phyloP scores from a whole-genome alignment of 257 asterid species.

The Gentiana straminea region DNA sequence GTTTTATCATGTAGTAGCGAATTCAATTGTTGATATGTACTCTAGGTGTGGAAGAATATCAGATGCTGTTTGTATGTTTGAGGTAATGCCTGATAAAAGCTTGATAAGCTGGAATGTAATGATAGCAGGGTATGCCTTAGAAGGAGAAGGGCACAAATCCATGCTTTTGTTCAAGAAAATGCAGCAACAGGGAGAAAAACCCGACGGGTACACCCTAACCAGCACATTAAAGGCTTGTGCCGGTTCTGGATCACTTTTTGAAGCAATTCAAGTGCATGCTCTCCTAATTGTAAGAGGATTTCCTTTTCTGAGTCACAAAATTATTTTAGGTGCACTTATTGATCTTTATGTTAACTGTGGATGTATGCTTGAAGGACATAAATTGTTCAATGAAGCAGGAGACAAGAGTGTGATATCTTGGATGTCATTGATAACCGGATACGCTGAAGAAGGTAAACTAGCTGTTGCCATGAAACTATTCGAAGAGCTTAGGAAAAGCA shows the following conservation, averaged over 20 bases:
- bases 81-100: conserved; percentile 25
- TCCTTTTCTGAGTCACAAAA: conserved; percentile 25
- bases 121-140: conserved; percentile 39
- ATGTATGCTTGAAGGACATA: conserved; percentile 23
- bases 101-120: conserved; percentile 47
- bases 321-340: conserved; percentile 44
- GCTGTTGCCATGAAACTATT: conserved; percentile 36
- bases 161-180: conserved; percentile 30
- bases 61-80: conserved; percentile 40
- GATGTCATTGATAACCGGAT: conserved; percentile 39
- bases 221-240: conserved; percentile 59
- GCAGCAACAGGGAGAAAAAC: conserved; percentile 39
- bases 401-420: conserved; percentile 36
- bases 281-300: conserved; percentile 32
- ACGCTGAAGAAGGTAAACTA: conserved; percentile 36
- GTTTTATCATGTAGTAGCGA: conserved; percentile 35
- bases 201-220: conserved; percentile 45
- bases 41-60: conserved; percentile 31
- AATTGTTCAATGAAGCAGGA: conserved; percentile 30
- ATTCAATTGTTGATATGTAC: conserved; percentile 52
- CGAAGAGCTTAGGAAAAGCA: conserved; percentile 31
- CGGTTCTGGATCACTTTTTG: conserved; percentile 34
- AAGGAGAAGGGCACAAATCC: conserved; percentile 26
- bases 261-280: conserved; percentile 51
- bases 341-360: conserved; percentile 53